Evolutionary conservation across 768 basidiomycete genomes (phyloP).

Genomic region (Kwoniella heveanensis): DNA sequence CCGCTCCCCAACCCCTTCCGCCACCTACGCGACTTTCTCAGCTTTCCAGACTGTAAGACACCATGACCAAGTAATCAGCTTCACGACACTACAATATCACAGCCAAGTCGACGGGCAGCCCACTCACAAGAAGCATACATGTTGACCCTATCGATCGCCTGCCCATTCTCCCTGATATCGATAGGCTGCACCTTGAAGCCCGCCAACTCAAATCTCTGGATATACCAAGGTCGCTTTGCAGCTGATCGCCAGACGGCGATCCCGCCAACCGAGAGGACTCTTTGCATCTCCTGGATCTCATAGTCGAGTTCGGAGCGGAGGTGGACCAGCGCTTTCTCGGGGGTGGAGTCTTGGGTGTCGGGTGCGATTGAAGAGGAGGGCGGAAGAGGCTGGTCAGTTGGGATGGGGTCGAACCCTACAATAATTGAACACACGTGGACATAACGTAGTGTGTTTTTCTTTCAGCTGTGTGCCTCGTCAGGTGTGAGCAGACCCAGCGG

Average conservation of each 20-base stretch:
- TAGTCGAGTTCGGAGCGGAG: conserved; percentile 61
- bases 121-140: conserved; percentile 61
- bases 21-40: conserved; percentile 31
- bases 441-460: too few species aligned
- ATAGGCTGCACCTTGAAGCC: conserved; percentile 62
- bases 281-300: conserved; percentile 63
- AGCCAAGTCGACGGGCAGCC: neutral
- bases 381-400: conserved; percentile 42
- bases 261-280: conserved; percentile 66
- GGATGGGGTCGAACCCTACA: conserved; percentile 54
- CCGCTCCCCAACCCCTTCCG: neutral
- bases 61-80: neutral
- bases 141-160: conserved; percentile 69
- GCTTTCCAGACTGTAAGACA: conserved; percentile 43
- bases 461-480: too few species aligned
- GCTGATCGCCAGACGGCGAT: conserved; percentile 70
- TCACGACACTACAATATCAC: too few species aligned
- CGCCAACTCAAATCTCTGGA: conserved; percentile 61
- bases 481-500: too few species aligned
- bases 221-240: conserved; percentile 69
- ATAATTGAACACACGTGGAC: neutral
- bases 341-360: conserved; percentile 62
- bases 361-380: conserved; percentile 17
- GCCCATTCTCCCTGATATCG: conserved; percentile 61
- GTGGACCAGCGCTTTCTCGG: conserved; percentile 54